Conservation (phyloP, 768 basidiomycete species). For the Pulveroboletus ravenelii region DNA sequence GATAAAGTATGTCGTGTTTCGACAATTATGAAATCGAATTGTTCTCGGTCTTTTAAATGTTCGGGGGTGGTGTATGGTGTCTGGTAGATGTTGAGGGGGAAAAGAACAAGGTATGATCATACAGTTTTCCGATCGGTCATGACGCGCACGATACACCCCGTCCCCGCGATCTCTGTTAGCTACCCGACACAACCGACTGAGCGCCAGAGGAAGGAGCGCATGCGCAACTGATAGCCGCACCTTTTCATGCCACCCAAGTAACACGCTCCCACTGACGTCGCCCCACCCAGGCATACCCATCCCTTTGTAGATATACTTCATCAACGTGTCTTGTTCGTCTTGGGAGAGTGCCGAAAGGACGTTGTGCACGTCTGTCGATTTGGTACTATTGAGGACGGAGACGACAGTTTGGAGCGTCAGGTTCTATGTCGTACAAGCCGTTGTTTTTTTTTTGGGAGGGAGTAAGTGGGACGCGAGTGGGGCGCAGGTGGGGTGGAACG, state of each 20-base stretch:
- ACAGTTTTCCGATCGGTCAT: conserved; percentile 65
- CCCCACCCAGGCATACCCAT: conserved; percentile 67
- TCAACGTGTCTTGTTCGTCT: conserved; percentile 82
- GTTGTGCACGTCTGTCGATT: conserved; percentile 76
- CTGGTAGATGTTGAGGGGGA: background rate
- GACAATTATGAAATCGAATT: conserved; percentile 1
- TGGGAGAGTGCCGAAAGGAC: conserved; percentile 69
- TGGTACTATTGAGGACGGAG: conserved; percentile 90
- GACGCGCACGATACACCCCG: conserved; percentile 89
- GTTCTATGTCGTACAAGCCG: conserved; percentile 41
- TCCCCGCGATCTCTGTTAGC: conserved; percentile 92
- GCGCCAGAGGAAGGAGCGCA: background rate
- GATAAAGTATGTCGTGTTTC: background rate
- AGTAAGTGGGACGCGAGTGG: too few relatives aligned
- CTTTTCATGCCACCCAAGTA: conserved; percentile 93
- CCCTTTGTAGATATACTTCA: conserved; percentile 98
- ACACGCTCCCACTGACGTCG: conserved; percentile 60
- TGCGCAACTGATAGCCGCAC: conserved; percentile 34
- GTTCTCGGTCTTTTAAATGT: background rate
- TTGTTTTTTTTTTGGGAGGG: background rate
- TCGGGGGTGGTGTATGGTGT: background rate
- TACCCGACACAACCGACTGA: conserved; percentile 27
- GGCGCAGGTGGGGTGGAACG: background rate
- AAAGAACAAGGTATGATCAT: conserved; percentile 26
- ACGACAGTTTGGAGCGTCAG: conserved; percentile 76